Conservation (phyloP, 306 rosid genomes). For the Cyclanthera cordifolia region DNA sequence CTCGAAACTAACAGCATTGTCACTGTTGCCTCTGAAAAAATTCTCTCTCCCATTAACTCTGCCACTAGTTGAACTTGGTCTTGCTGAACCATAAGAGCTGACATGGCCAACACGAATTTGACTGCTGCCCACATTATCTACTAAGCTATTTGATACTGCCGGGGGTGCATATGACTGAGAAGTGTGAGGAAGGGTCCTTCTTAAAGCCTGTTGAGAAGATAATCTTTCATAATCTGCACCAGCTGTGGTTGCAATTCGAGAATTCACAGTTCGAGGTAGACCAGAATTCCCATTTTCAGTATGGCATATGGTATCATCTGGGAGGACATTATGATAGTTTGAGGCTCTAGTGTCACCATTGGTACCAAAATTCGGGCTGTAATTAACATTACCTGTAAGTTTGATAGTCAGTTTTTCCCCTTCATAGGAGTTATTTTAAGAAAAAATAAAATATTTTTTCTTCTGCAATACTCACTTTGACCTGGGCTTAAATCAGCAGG, state of each 20-base stretch:
- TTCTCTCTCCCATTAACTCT: conserved; percentile 35
- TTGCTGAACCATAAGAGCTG: conserved; percentile 29
- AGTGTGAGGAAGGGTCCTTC: conserved; percentile 51
- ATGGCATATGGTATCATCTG: conserved; percentile 22
- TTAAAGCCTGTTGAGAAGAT: conserved; percentile 55
- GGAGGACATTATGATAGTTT: conserved; percentile 20
- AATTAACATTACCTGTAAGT: conserved; percentile 38
- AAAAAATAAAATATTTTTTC: neutral
- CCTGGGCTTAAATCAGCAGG: conserved; percentile 33
- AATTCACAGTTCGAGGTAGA: conserved; percentile 29
- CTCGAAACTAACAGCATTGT: conserved; percentile 35
- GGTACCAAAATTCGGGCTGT: conserved; percentile 24
- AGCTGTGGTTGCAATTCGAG: conserved; percentile 29
- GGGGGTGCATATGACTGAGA: conserved; percentile 25
- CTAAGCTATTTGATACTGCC: conserved; percentile 24
- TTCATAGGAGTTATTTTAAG: neutral
- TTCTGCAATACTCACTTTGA: conserved; percentile 18
- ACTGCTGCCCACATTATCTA: conserved; percentile 32
- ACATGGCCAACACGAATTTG: conserved; percentile 30
- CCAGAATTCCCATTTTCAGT: conserved; percentile 32
- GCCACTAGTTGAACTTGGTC: conserved; percentile 35
- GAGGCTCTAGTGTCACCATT: conserved; percentile 30
- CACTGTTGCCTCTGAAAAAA: conserved; percentile 37
- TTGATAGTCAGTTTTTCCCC: conserved; percentile 12
- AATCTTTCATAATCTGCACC: conserved; percentile 39